Evolutionary conservation across 129 eudicot genomes (phyloP).

Genomic region (Arctium minus): DNA sequence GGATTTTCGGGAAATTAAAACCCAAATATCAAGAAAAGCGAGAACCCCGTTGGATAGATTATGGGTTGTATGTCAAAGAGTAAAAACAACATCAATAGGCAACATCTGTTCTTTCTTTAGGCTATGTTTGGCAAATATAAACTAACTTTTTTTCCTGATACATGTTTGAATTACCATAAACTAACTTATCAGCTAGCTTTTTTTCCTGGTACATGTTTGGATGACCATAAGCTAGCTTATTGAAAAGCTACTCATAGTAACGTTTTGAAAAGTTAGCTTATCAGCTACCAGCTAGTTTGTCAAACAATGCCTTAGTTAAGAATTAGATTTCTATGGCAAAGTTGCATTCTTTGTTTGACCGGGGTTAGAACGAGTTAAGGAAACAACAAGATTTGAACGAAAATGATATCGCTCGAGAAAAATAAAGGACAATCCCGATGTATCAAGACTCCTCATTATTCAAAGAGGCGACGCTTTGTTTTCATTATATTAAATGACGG

Average conservation of each 20-base stretch:
- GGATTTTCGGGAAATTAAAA: too few relatives aligned
- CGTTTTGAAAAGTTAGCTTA: too few relatives aligned
- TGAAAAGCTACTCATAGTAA: too few relatives aligned
- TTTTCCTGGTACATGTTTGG: too few relatives aligned
- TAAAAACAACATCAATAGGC: not conserved
- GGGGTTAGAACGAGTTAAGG: not conserved
- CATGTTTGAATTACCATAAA: too few relatives aligned
- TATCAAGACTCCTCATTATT: not conserved
- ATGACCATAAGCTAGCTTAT: too few relatives aligned
- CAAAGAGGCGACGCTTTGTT: not conserved
- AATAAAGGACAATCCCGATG: too few relatives aligned
- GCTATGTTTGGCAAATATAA: too few relatives aligned
- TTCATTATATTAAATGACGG: not conserved
- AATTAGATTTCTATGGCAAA: not conserved
- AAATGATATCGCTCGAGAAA: not conserved
- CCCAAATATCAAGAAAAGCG: not conserved
- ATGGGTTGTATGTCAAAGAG: not conserved
- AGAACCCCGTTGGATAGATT: not conserved
- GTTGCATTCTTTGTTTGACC: not conserved
- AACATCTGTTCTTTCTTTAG: not conserved
- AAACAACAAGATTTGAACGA: not conserved
- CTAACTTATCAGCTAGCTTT: too few relatives aligned
- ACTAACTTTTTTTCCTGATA: too few relatives aligned
- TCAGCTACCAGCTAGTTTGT: too few relatives aligned
- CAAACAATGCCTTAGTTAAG: not conserved